Conservation (phyloP, 2,329 filamentous ascomycete genomes). For the Calonectria pseudoreteaudii region DNA sequence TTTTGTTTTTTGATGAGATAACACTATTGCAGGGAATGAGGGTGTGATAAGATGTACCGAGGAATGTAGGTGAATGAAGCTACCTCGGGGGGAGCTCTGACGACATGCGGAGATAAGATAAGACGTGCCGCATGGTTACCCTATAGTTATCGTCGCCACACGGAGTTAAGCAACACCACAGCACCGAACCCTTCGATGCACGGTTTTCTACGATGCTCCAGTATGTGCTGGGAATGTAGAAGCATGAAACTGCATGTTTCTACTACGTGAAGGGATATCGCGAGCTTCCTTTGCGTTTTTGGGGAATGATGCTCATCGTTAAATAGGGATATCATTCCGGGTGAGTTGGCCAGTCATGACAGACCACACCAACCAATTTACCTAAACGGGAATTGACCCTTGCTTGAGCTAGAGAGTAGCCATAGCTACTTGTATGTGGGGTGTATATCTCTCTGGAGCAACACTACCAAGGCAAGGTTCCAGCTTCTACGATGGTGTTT, state of each 20-base stretch:
- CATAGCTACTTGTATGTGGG: neutral
- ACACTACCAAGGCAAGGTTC: neutral
- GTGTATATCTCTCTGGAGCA: neutral
- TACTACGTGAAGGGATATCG: too few relatives aligned
- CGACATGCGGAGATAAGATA: slow-evolving; percentile 11
- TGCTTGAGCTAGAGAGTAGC: neutral
- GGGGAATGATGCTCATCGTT: too few relatives aligned
- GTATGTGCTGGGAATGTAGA: too few relatives aligned
- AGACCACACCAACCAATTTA: neutral
- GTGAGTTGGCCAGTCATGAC: neutral
- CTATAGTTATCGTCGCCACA: neutral
- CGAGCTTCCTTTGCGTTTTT: too few relatives aligned
- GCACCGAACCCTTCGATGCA: neutral
- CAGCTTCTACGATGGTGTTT: neutral
- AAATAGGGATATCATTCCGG: too few relatives aligned
- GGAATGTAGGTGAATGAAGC: neutral
- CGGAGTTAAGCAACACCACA: neutral
- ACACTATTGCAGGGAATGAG: neutral
- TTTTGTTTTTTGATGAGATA: neutral
- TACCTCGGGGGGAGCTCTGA: neutral
- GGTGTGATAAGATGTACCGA: neutral
- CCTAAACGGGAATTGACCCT: neutral
- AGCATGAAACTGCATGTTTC: too few relatives aligned
- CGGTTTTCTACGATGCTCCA: neutral
- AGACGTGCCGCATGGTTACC: neutral